Conservation (phyloP, 192 early-diverging fungal genomes). For the Backusella tuberculispora region DNA sequence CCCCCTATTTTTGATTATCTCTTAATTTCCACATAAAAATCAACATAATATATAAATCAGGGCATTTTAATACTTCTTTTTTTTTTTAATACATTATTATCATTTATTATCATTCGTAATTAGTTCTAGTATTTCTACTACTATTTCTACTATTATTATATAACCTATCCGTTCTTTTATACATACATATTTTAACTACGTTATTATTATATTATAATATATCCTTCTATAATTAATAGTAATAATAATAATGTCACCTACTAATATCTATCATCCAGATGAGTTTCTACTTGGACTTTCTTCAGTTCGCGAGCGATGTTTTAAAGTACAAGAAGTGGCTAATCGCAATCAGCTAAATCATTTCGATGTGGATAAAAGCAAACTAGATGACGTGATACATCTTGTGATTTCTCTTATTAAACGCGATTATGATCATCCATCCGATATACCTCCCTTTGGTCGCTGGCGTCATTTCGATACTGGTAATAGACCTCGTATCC, state of each 20-base stretch:
- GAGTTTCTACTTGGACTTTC: constrained; percentile 64
- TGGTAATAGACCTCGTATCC: constrained; percentile 50
- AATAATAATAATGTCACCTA: constrained; percentile 6
- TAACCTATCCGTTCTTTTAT: background rate
- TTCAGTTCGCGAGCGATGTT: constrained; percentile 78
- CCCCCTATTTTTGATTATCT: background rate
- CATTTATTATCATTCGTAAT: no score
- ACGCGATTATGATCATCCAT: constrained; percentile 52
- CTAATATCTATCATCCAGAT: constrained; percentile 16
- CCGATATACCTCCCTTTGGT: constrained; percentile 83
- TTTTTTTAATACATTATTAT: background rate
- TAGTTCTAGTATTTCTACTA: background rate
- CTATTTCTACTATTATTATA: background rate
- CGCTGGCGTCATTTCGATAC: constrained; percentile 87
- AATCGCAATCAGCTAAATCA: constrained; percentile 62
- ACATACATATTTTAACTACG: background rate
- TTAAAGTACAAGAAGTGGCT: constrained; percentile 61
- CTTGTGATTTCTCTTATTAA: constrained; percentile 53
- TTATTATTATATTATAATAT: no score
- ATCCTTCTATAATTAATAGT: background rate
- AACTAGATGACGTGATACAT: constrained; percentile 70
- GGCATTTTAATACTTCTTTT: background rate
- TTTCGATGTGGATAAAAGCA: constrained; percentile 73
- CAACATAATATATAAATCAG: background rate
- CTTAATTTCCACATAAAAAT: background rate